A percentile compares a stretch with the other conserved stretches of the same genome.
phyloP scores from a whole-genome alignment of 345 rosid species.

The Raphanus raphanistrum region DNA sequence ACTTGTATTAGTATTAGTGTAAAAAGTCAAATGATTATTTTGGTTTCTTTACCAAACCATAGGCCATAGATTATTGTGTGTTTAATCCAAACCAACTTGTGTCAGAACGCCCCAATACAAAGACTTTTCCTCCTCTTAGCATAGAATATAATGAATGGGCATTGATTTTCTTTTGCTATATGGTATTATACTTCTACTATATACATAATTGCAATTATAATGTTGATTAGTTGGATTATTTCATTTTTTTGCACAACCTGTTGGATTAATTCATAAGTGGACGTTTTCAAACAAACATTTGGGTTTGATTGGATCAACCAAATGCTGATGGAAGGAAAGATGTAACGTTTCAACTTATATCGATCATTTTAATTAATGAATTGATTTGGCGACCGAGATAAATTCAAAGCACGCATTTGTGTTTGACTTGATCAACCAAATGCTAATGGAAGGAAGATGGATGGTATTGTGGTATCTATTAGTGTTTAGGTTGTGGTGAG shows the following conservation, averaged over 20 bases:
- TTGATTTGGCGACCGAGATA: background rate
- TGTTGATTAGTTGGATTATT: background rate
- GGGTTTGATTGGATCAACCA: slow-evolving; percentile 21
- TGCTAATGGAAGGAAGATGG: background rate
- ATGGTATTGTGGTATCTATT: background rate
- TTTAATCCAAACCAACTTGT: slow-evolving; percentile 6
- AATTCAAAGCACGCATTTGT: background rate
- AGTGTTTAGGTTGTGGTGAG: background rate
- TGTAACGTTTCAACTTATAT: slow-evolving; percentile 24
- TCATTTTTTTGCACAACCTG: too few species aligned
- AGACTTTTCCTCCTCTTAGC: slow-evolving; percentile 5
- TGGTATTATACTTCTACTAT: background rate
- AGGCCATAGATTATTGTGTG: slow-evolving; percentile 8
- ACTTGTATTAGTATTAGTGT: background rate
- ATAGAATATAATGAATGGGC: background rate
- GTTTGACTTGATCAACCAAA: background rate
- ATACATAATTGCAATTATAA: background rate
- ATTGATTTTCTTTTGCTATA: background rate
- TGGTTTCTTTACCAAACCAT: background rate
- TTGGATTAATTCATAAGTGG: background rate
- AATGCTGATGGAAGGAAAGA: slow-evolving; percentile 28
- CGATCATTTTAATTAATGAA: background rate
- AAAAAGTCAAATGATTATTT: slow-evolving; percentile 24
- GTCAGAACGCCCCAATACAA: background rate
- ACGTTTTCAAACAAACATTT: slow-evolving; percentile 13